These are phyloP conservation scores for Vanilla planifolia DNA, from an alignment of 106 monocot genomes.

Conservation along the genomic window DNA sequence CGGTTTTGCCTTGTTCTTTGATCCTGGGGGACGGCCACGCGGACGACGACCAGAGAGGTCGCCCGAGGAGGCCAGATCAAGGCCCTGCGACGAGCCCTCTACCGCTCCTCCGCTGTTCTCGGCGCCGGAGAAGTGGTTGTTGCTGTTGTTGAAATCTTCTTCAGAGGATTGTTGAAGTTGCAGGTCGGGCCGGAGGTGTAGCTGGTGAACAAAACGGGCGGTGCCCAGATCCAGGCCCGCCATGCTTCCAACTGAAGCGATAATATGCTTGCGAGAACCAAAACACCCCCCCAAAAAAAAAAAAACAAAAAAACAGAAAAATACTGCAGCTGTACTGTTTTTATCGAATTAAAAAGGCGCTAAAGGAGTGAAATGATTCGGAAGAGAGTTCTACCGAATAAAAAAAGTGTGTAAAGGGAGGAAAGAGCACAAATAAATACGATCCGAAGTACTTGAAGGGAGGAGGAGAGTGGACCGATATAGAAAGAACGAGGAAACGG, in stretches of 20 bases:
- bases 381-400: constrained; percentile 23
- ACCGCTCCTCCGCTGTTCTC: not conserved
- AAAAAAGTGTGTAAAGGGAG: constrained; percentile 15
- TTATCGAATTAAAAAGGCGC: constrained; percentile 7
- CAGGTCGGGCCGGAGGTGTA: constrained; percentile 33
- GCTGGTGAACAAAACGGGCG: constrained; percentile 36
- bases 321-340: constrained; percentile 7
- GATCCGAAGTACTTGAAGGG: not conserved
- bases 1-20: constrained; percentile 17
- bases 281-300: too few relatives aligned
- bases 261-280: not conserved
- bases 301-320: constrained; percentile 10
- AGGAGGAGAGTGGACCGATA: constrained; percentile 11
- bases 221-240: constrained; percentile 49
- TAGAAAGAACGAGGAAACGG: constrained; percentile 20
- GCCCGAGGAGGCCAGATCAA: not conserved
- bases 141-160: constrained; percentile 7
- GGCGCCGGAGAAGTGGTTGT: not conserved
- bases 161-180: constrained; percentile 27
- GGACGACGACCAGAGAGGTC: constrained; percentile 1
- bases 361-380: constrained; percentile 13
- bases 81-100: not conserved
- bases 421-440: constrained; percentile 2
- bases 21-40: not conserved
- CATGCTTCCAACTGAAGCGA: constrained; percentile 24